Base-by-base conservation (phyloP, 257 asterid species). In the Solanum sparsipilum region DNA sequence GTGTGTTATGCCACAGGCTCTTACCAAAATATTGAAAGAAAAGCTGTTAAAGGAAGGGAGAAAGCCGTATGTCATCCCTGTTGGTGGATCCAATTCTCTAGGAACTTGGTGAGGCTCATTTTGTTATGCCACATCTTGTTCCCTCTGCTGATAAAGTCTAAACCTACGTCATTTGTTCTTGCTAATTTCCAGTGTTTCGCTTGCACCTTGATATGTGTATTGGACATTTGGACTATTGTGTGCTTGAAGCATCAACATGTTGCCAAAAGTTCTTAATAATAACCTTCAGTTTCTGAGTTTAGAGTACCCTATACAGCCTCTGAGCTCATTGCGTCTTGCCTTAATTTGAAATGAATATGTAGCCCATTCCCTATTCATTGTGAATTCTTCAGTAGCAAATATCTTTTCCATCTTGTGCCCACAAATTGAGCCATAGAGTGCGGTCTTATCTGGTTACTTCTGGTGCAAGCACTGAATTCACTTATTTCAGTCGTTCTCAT, bases 21-120 rank as follows among this genome's bases (percentile, higher is more conserved):
- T 97, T 72, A 90, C 95, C 86, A 90, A 91, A 87, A 87, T 93
- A 87, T 89, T 97, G 92, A 97, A 95, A 91, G 98, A 94, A 85
- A 96, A 94, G 76, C 89, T 97, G 90, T 81, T 92, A 90, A 93
- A 89, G 34, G 98, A 96, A 92, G 99, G 99, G 85, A 94, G 96
- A 94, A 96, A 89, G 91, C 99, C 99, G 16, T 97, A 97, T 87
- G 95, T 95, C 84, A 94, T 97, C 91, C 98, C 99, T 86, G 98
- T 93, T 85, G 99, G 99, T 60, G 99, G 99, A 91, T 97, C 99
- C 58, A 93, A 97, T 93, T 93, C 98, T 88, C 86, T 96, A 89
- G 99, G 99, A 87, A 95, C 99, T 87, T 97, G 99, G 99, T 96
- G 92, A 94, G 92, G 71, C 87, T 86, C 46, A 52, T 82, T 60